Percentiles rank a stretch among this genome's conserved stretches.
Evolutionary conservation across 305 asterid genomes (phyloP).

Genomic region (Solanum hybrid): DNA sequence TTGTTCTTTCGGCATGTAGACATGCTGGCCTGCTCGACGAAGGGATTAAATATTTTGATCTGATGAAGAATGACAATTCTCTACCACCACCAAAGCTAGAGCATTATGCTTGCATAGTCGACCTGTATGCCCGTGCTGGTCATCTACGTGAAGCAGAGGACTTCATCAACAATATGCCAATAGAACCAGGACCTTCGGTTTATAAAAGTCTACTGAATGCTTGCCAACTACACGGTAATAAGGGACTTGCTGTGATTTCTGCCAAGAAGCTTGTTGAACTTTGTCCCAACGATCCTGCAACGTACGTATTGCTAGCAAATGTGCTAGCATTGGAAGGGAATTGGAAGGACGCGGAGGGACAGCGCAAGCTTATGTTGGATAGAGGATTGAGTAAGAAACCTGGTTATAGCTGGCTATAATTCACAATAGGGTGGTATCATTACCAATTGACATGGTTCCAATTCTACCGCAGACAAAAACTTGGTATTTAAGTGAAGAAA

Average conservation of each 20-base stretch:
- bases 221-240: conserved; percentile 45
- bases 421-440: background rate
- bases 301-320: conserved; percentile 43
- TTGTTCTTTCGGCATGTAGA: conserved; percentile 49
- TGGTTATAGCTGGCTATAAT: conserved; percentile 49
- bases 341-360: conserved; percentile 47
- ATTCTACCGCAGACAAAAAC: background rate
- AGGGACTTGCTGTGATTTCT: conserved; percentile 35
- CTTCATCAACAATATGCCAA: conserved; percentile 39
- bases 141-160: conserved; percentile 43
- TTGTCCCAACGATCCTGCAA: conserved; percentile 49
- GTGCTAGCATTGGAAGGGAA: conserved; percentile 48
- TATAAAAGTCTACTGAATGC: conserved; percentile 51
- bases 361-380: conserved; percentile 36
- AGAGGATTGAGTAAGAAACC: conserved; percentile 44
- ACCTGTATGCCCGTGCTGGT: conserved; percentile 57
- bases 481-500: background rate
- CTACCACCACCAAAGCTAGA: conserved; percentile 35
- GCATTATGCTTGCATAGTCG: conserved; percentile 60
- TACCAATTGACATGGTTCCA: background rate
- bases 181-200: conserved; percentile 35
- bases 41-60: conserved; percentile 42
- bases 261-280: conserved; percentile 48
- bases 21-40: conserved; percentile 51
- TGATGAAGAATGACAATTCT: conserved; percentile 31